Evolutionary conservation across 1,139 yeast genomes (phyloP), one percentile per base, ranked within the genome.

Genomic region (Blastobotrys ciferrii): DNA sequence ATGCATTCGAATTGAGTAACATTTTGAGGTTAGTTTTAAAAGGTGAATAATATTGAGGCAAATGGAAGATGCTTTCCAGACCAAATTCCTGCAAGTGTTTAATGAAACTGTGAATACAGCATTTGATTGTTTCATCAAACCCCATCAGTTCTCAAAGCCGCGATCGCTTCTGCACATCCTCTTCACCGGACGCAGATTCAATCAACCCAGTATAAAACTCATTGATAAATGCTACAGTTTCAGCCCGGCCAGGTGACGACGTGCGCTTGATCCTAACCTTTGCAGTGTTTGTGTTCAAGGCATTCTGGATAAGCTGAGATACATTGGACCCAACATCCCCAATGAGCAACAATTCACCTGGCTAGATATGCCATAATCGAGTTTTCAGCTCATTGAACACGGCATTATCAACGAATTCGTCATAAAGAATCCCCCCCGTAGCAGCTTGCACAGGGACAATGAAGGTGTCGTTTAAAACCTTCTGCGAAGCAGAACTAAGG

Each of bases 351-450:
- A 89, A 70, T 62, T 92, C 98, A 39, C 82, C 76, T 0, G 98
- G 97, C 37, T 79, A 78, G 47, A 89, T 67, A 63, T 87, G 88
- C 39, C 78, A 68, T 14, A 89, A 66, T 44, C 97, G 68, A 0
- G 95, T 87, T 53, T 86, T 91, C 31, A 91, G 66, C 55, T 83
- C 84, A 37, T 72, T 76, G 19, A 82, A 71, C 20, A 79, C 65
- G 2, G 70, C 66, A 28, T 74, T 72, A 58, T 84, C 92, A 2
- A 62, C 63, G 61, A 92, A 88, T 5, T 68, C 66, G 62, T 92
- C 98, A 54, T 78, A 78, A 0, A 87, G 65, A 3, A 89, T 76
- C 46, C 85, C 89, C 0, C 97, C 97, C 1, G 92, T 84, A 2
- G 81, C 71, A 0, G 92, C 82, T 53, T 86, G 86, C 0, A 86